A percentile compares a stretch with the other conserved stretches of the same genome.
Evolutionary conservation across 257 asterid species (phyloP).

Genomic region (Przewalskia tangutica): DNA sequence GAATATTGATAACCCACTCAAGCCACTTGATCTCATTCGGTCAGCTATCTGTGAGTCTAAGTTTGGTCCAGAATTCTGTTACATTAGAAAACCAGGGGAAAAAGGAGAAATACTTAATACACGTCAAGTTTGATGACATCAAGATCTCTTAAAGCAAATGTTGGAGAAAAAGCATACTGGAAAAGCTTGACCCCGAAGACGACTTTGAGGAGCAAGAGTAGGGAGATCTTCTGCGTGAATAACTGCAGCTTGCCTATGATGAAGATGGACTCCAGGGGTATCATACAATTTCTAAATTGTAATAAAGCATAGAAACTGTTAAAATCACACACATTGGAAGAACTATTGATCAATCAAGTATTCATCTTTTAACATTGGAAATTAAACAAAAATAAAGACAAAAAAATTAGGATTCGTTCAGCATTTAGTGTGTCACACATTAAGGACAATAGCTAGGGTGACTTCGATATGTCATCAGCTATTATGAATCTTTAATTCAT

Average conservation of each 20-base stretch:
- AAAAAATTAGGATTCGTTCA: neutral
- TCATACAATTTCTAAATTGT: conserved; percentile 66
- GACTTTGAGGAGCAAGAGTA: conserved; percentile 91
- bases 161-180: conserved; percentile 50
- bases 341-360: neutral
- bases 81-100: conserved; percentile 1
- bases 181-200: conserved; percentile 76
- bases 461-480: neutral
- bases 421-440: neutral
- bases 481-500: neutral
- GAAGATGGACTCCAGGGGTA: conserved; percentile 99
- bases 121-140: neutral
- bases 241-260: conserved; percentile 98
- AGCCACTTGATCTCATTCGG: conserved; percentile 48
- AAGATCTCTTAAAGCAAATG: conserved; percentile 10
- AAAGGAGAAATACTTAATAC: neutral
- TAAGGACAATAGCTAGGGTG: neutral
- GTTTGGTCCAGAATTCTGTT: conserved; percentile 35
- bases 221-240: conserved; percentile 88
- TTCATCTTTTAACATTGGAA: neutral
- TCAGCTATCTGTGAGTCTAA: conserved; percentile 28
- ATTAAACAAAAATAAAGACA: neutral
- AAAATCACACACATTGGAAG: neutral
- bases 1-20: conserved; percentile 76
- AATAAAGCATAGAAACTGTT: neutral